Conservation (phyloP, 2,329 filamentous ascomycete genomes). For the Esteya vermicola region DNA sequence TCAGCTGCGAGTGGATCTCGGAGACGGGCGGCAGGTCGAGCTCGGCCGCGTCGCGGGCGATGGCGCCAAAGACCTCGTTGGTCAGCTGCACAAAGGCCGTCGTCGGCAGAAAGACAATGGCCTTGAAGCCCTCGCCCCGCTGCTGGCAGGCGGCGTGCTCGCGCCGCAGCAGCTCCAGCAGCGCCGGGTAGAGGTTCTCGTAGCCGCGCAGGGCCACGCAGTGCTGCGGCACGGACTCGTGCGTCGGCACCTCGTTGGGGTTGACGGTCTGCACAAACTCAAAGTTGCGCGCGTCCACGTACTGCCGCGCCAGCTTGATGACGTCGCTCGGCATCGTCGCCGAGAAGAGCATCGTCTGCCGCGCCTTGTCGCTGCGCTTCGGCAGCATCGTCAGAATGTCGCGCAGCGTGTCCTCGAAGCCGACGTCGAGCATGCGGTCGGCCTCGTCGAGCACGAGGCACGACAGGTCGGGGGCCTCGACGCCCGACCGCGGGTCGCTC, state of each 20-base stretch:
- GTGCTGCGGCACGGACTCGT: conserved; percentile 71
- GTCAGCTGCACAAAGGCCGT: conserved; percentile 59
- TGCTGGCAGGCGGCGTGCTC: conserved; percentile 29
- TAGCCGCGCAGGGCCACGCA: conserved; percentile 52
- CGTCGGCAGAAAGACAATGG: conserved; percentile 83
- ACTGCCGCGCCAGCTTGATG: conserved; percentile 59
- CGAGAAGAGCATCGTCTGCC: conserved; percentile 91
- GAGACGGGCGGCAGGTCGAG: conserved; percentile 25
- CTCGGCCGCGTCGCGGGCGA: conserved; percentile 24
- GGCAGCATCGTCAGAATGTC: conserved; percentile 52
- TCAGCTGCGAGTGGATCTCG: conserved; percentile 68
- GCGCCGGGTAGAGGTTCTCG: conserved; percentile 60
- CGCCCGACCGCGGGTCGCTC: conserved; percentile 44
- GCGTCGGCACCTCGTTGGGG: conserved; percentile 70
- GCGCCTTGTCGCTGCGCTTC: conserved; percentile 42
- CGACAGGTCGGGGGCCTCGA: conserved; percentile 67
- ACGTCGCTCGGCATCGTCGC: conserved; percentile 83
- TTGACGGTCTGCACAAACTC: conserved; percentile 83
- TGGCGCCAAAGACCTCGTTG: conserved; percentile 38
- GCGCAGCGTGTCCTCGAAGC: conserved; percentile 53
- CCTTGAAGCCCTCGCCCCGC: conserved; percentile 57
- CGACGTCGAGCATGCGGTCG: conserved; percentile 96
- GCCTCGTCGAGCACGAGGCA: conserved; percentile 89
- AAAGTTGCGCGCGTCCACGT: conserved; percentile 67
- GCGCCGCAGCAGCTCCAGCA: conserved; percentile 61